Percentiles rank a stretch among this genome's conserved stretches.
Evolutionary conservation across 164 flowering plant genomes (phyloP).

Genomic region (Magnolia officinalis): DNA sequence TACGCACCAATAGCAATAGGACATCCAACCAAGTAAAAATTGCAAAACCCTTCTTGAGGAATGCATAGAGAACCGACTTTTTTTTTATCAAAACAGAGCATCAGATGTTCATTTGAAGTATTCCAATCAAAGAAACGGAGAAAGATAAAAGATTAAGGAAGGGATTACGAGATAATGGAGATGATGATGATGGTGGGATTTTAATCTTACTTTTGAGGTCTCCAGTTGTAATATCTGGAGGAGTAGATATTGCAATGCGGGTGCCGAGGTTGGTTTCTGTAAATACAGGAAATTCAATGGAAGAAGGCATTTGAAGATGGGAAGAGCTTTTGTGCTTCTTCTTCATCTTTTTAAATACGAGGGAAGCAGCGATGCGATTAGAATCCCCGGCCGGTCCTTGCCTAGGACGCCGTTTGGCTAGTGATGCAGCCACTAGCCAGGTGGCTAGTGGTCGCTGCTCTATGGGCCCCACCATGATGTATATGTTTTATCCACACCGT

Average conservation of each 20-base stretch:
- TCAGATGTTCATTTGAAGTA: neutral
- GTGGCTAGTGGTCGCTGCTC: no score
- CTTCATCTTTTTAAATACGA: no score
- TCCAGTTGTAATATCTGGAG: neutral
- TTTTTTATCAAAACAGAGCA: neutral
- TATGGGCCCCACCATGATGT: no score
- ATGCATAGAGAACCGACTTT: no score
- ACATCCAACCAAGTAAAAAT: no score
- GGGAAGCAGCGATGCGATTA: no score
- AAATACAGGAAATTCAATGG: neutral
- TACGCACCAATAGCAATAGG: no score
- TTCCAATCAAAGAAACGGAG: neutral
- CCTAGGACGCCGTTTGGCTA: no score
- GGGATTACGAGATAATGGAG: neutral
- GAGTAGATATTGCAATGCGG: neutral
- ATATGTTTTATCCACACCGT: no score
- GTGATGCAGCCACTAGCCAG: no score
- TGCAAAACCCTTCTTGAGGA: no score
- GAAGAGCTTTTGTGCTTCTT: neutral
- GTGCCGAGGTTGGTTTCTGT: conserved; percentile 3
- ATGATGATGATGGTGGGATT: neutral
- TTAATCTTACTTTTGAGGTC: neutral
- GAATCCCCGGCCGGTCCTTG: no score
- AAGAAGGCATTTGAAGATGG: neutral
- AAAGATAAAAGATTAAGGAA: neutral